phyloP scores from a whole-genome alignment of 768 basidiomycete species.

The Termitomyces bulborhizus region DNA sequence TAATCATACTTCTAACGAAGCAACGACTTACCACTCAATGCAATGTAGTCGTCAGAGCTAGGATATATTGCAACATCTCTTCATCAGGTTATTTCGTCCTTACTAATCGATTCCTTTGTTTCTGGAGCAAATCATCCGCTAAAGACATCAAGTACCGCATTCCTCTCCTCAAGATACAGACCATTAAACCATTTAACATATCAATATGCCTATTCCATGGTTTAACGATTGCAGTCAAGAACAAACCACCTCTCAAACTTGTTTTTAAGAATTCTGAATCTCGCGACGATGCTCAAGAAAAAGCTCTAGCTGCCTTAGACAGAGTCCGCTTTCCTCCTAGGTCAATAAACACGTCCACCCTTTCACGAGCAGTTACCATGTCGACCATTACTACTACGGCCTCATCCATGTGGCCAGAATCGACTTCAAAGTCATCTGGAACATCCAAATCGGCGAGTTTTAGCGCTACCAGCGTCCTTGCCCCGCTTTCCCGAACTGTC shows the following conservation, averaged over 20 bases:
- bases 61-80: slow-evolving; percentile 25
- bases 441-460: slow-evolving; percentile 9
- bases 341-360: slow-evolving; percentile 1
- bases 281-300: slow-evolving; percentile 38
- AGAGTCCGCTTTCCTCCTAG: slow-evolving; percentile 8
- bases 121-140: slow-evolving; percentile 39
- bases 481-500: slow-evolving; percentile 37
- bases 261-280: slow-evolving; percentile 35
- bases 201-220: slow-evolving; percentile 25
- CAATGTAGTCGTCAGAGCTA: slow-evolving; percentile 28
- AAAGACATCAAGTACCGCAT: slow-evolving; percentile 37
- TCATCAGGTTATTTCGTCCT: slow-evolving; percentile 38
- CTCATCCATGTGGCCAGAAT: background rate
- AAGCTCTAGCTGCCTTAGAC: slow-evolving; percentile 20
- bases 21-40: background rate
- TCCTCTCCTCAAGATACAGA: slow-evolving; percentile 31
- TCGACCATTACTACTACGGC: background rate
- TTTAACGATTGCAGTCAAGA: slow-evolving; percentile 37
- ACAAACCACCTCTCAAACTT: slow-evolving; percentile 40
- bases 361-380: background rate
- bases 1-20: background rate
- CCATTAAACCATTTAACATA: slow-evolving; percentile 27
- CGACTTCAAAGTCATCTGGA: background rate
- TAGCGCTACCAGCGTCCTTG: slow-evolving; percentile 32
- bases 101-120: slow-evolving; percentile 31